Conservation (phyloP, 148 eudicot genomes). For the Rhododendron ovatum region DNA sequence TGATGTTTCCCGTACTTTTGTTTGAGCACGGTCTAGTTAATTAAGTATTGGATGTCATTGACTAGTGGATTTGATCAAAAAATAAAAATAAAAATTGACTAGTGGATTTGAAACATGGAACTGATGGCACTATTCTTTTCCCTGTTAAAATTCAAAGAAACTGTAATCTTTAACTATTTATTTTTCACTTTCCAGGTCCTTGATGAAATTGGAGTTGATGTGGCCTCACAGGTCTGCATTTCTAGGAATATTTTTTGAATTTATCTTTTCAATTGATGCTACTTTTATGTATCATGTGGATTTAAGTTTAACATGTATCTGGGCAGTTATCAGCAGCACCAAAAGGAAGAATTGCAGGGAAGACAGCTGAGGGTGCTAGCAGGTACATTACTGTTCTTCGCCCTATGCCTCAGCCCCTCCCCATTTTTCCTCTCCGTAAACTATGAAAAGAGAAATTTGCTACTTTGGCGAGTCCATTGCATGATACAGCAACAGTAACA, state of each 20-base stretch:
- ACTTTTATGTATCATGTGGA: conserved; percentile 7
- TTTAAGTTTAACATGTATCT: conserved; percentile 8
- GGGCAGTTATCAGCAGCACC: conserved; percentile 86
- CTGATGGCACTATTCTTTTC: background rate
- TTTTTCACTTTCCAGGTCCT: conserved; percentile 62
- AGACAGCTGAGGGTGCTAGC: conserved; percentile 71
- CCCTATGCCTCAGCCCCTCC: background rate
- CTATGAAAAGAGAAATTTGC: background rate
- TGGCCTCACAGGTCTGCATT: conserved; percentile 89
- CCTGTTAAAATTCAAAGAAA: background rate
- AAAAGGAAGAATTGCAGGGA: conserved; percentile 87
- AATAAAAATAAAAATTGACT: background rate
- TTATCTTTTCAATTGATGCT: conserved; percentile 5
- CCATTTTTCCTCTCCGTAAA: background rate
- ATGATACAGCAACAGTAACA: background rate
- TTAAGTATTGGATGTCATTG: background rate
- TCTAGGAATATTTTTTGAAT: background rate
- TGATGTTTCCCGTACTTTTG: background rate
- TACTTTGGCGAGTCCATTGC: background rate
- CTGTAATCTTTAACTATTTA: background rate
- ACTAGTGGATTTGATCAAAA: background rate
- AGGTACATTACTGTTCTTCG: conserved; percentile 37
- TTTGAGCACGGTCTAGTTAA: background rate
- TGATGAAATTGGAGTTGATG: conserved; percentile 94
- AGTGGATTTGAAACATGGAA: background rate